Base-by-base conservation (phyloP, 176 grass and related monocot species). In the Carex parvula region DNA sequence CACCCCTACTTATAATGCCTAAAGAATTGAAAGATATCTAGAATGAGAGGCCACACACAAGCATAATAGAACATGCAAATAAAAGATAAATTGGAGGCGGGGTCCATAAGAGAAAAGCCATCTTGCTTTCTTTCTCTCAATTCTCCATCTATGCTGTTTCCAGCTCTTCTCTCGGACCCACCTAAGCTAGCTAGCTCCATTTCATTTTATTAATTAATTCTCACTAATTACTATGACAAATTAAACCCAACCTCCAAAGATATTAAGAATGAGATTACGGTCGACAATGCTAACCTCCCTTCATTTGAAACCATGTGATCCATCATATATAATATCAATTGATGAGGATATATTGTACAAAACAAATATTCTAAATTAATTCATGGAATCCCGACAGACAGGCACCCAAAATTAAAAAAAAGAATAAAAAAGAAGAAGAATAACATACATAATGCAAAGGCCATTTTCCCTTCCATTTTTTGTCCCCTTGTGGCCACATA, bases 131-230 rank as follows among this genome's bases (percentile, higher is more conserved):
- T 64, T 29, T 82, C 50, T 15, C 60, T 82, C 18, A 6, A 24
- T 46, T 52, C 16, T 70, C 18, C 17, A 70, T 74, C 56, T 61
- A 64, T 82, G 80, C 60, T 82, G 80, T 82, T 82, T 82, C 80
- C 80, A 82, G 80, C 80, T 82, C 61, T 42, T 82, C n/a, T 65
- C 12, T 13, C 11, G 60, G 59, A 18, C 80, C 80, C 80, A 82
- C 79, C 79, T 13, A 14, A 29, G 37, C 4, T 0, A 6, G 37
- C 16, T 10, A 13, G 7, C 16, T 70, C 42, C 42, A 74, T 1
- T 44, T 8, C 7, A 44, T 44, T 2, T 44, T 44, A 44, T 44
- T 44, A 44, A 8, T 44, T 1, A 8, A 9, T 44, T 8, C 6
- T 44, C 0, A 6, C 42, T 44, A 44, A 44, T 44, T 44, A 8